Conservation (phyloP, 2,329 filamentous ascomycete species). For the Colletotrichum melonis region DNA sequence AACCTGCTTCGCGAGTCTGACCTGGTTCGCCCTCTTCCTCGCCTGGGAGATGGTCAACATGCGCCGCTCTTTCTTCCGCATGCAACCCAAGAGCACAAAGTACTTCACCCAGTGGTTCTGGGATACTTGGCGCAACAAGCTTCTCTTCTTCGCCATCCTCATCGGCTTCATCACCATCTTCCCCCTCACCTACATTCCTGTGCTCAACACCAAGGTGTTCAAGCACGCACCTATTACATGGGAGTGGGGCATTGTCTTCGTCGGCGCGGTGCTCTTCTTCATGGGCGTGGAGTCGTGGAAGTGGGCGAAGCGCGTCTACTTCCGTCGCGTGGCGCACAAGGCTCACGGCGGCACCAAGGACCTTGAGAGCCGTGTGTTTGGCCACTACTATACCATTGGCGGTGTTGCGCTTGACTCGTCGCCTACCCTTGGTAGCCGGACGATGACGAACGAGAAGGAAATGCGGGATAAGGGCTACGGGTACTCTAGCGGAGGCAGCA, state of each 20-base stretch:
- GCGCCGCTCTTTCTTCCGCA: constrained; percentile 78
- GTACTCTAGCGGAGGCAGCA: constrained; percentile 22
- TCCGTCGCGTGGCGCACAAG: constrained; percentile 44
- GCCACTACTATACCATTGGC: constrained; percentile 43
- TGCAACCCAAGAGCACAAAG: constrained; percentile 71
- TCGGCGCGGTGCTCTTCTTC: constrained; percentile 67
- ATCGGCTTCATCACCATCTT: constrained; percentile 59
- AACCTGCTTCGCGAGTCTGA: constrained; percentile 78
- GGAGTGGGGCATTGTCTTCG: constrained; percentile 71
- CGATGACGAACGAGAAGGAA: constrained; percentile 35
- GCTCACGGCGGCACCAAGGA: constrained; percentile 38
- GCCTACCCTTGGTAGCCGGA: constrained; percentile 33
- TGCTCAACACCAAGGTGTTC: constrained; percentile 67
- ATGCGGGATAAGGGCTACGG: constrained; percentile 34
- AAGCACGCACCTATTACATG: constrained; percentile 68
- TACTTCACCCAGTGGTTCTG: constrained; percentile 74
- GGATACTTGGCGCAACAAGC: constrained; percentile 77
- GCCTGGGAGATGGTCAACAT: constrained; percentile 82
- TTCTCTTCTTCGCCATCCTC: constrained; percentile 72
- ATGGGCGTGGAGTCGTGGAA: constrained; percentile 69
- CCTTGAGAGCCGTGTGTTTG: constrained; percentile 48
- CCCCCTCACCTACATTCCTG: constrained; percentile 67
- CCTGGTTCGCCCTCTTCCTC: constrained; percentile 79
- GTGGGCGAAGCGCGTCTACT: constrained; percentile 63
- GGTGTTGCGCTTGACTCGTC: constrained; percentile 34